Conservation (phyloP, 2,329 filamentous ascomycete species). For the Aspergillus clavatus region DNA sequence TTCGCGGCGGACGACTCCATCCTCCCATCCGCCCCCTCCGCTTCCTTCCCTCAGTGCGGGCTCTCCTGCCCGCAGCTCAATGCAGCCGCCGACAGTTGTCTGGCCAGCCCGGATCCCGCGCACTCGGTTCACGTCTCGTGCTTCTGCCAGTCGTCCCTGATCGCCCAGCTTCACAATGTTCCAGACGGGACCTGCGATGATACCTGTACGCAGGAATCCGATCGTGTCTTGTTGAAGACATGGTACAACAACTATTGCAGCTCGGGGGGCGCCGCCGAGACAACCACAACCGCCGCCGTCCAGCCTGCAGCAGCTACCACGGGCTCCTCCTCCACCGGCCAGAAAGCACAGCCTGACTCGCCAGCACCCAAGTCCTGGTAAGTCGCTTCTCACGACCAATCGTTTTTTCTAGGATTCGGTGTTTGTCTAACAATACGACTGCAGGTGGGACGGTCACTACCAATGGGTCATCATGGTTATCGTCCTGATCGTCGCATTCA, state of each 20-base stretch:
- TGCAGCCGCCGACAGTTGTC: slow-evolving; percentile 68
- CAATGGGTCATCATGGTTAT: slow-evolving; percentile 80
- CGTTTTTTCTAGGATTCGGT: no score
- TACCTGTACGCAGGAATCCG: slow-evolving; percentile 50
- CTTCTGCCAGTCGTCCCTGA: slow-evolving; percentile 63
- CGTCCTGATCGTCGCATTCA: slow-evolving; percentile 65
- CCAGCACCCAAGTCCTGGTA: slow-evolving; percentile 20
- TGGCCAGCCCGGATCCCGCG: slow-evolving; percentile 49
- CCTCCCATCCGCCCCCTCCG: slow-evolving; percentile 34
- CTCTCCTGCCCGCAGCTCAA: slow-evolving; percentile 56
- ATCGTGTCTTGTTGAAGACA: slow-evolving; percentile 55
- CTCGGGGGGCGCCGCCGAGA: slow-evolving; percentile 35
- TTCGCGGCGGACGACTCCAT: slow-evolving; percentile 24
- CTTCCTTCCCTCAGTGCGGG: slow-evolving; percentile 59
- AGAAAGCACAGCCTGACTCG: slow-evolving; percentile 9
- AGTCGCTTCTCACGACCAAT: slow-evolving; percentile 5
- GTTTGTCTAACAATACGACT: neutral
- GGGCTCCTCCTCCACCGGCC: slow-evolving; percentile 7
- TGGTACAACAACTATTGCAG: slow-evolving; percentile 69
- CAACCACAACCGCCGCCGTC: slow-evolving; percentile 14
- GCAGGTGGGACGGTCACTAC: slow-evolving; percentile 54
- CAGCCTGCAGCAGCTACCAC: slow-evolving; percentile 21
- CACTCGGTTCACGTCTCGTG: slow-evolving; percentile 59
- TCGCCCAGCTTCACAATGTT: slow-evolving; percentile 55
- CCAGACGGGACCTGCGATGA: slow-evolving; percentile 59